Evolutionary conservation across 805 yeast genomes (phyloP), one percentile per base, ranked within the genome.

Genomic region (Yamadazyma takamatsuzukensis): DNA sequence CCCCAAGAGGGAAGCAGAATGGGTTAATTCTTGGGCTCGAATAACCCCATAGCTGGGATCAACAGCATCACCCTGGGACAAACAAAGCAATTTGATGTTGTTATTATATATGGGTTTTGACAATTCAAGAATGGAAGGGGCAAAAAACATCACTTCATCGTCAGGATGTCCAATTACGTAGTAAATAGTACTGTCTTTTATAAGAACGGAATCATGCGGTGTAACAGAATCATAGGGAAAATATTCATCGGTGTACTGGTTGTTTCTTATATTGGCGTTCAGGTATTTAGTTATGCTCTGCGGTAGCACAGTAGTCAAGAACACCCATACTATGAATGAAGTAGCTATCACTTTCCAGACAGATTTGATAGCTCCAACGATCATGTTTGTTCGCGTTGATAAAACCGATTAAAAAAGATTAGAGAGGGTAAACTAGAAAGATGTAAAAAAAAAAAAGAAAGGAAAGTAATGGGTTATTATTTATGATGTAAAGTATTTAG

Each of bases 131-230:
- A 88, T 43, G 0, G 89, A 67, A 0, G 98, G 98, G 1, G 87
- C 77, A 49, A 93, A 93, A 58, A 93, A 93, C 98, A 93, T 93
- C 32, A 87, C 89, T 59, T 93, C 99, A 56, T 93, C 99, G 57
- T 93, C 99, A 0, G 99, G 99, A 57, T 93, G 99, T 0, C 96
- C 96, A 25, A 88, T 80, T 9, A 90, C 61, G 28, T 80, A 61
- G 43, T 67, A 72, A 2, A 76, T 61, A 2, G 59, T 49, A 24
- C 56, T 49, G 37, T 64, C 53, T 11, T 47, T 53, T 14, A 65
- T 56, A 2, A 62, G 57, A 12, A 64, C 49, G 5, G 61, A 54
- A 15, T 60, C 47, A 6, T 64, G 64, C 7, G 54, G 47, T 3
- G 64, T 56, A 22, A 64, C 47, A n/a, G 68, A 59, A 27, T 50